Evolutionary conservation across 1,284 basidiomycete genomes (phyloP).

Genomic region (Prillingera fragicola): DNA sequence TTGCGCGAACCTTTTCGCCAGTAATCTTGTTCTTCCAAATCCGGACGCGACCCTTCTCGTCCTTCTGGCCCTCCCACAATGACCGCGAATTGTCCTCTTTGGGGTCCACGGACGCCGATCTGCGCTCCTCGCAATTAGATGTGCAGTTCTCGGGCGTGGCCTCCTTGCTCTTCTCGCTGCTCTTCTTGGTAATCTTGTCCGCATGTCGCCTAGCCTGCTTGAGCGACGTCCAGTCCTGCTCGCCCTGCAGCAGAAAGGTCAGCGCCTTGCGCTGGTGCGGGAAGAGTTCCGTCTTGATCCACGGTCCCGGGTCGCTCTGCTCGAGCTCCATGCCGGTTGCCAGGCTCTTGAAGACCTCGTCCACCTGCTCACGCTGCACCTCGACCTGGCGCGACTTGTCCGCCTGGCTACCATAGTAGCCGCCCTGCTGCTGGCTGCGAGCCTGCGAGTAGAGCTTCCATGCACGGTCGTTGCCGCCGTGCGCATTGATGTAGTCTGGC

Average conservation of each 20-base stretch:
- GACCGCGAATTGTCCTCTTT: conserved; percentile 31
- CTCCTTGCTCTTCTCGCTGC: conserved; percentile 19
- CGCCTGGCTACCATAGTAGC: conserved; percentile 6
- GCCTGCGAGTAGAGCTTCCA: conserved; percentile 22
- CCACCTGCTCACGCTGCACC: conserved; percentile 86
- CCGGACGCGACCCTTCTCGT: conserved; percentile 55
- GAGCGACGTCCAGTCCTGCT: conserved; percentile 50
- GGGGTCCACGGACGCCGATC: conserved; percentile 7
- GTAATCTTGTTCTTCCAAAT: conserved; percentile 83
- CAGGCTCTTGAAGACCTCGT: conserved; percentile 84
- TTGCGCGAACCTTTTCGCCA: conserved; percentile 59
- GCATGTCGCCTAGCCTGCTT: conserved; percentile 36
- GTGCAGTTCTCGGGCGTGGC: conserved; percentile 5
- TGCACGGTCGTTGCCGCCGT: conserved; percentile 51
- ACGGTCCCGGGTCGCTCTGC: conserved; percentile 78
- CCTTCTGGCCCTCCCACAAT: conserved; percentile 38
- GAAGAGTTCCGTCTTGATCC: conserved; percentile 84
- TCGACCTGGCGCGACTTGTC: conserved; percentile 76
- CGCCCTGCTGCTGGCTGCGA: not conserved
- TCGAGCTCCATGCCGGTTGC: conserved; percentile 77
- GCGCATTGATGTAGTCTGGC: conserved; percentile 76
- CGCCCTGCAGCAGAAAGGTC: conserved; percentile 91
- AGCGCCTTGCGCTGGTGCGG: conserved; percentile 98
- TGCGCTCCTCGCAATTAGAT: conserved; percentile 14
- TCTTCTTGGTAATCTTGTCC: conserved; percentile 25